Base-by-base conservation (phyloP, 345 rosid species). In the Eutrema yunnanense region DNA sequence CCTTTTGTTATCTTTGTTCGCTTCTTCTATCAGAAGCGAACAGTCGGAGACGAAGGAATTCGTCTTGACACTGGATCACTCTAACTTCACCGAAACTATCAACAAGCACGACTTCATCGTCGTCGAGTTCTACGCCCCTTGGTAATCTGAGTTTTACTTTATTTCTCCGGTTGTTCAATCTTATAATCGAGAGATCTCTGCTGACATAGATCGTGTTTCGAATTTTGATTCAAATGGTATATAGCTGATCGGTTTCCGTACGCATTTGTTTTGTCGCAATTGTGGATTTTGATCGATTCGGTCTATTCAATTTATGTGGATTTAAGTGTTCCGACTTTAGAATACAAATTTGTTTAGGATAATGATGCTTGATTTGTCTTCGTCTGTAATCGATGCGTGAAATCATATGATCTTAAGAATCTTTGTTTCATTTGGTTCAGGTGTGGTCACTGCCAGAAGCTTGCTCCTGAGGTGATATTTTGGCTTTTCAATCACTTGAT, bases 121-220 rank as follows among this genome's bases (percentile, higher is more conserved):
- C 77, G 97, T 95, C 36, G 97, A 95, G 72, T 95, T 95, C 80
- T 95, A 95, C 80, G 98, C 99, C 55, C 98, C 97, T 30, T 95
- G 99, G 99, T 95, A 82, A 44, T 37, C 69, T 50, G 3, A 32
- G 3, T 29, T 9, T 22, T 13, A 16, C 33, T 32, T 32, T 54
- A 3, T 8, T 10, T 4, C 41, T 7, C 43, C 34, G 47, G 2
- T 62, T 10, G 6, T 5, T 52, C 47, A 46, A 6, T 62, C 32
- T 49, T 4, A 0, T 37, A 58, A 10, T 14, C 48, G 2, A n/a
- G 9, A 19, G 52, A 22, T 56, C 41, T 69, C 49, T 42, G 11
- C 62, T 13, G 30, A 10, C 42, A 34, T 53, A 54, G 33, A 46
- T 4, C 50, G 32, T 44, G 47, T 30, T 5, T 73, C 14, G 41